Evolutionary conservation across 768 basidiomycete species (phyloP), one percentile per base, ranked within the genome.

Genomic region (Exidia glandulosa): DNA sequence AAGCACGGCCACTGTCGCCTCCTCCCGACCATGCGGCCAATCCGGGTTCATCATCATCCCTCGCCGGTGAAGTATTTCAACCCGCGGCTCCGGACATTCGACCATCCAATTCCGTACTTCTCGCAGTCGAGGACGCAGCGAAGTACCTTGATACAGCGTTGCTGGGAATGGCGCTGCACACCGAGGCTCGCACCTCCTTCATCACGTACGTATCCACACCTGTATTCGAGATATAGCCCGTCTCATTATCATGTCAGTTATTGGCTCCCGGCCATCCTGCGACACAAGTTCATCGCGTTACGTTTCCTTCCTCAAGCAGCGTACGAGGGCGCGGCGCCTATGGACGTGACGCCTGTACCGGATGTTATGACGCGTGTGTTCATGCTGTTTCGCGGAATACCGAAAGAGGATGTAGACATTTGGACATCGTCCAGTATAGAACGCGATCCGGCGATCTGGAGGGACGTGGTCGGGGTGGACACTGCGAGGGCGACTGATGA

Each of bases 351-450:
- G 2, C 80, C 80, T 2, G 34, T 60, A 32, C 78, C 80, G 13
- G 77, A 78, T 59, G 68, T 76, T 47, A 68, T 78, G 9, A 75
- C 71, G 0, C 75, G 77, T 3, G 67, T 80, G 10, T 79, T 80
- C 63, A 78, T 80, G 77, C 64, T 80, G 2, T 81, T 79, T 65
- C 66, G 70, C 23, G 76, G 76, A 1, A 64, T 80, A 1, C 30
- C 50, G 6, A 62, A 64, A 3, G 64, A 61, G 0, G 66, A 72
- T 0, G 23, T 66, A 3, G 56, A 32, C 2, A 45, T 36, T 2
- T 16, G 7, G 7, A 16, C 34, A 36, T 7, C 34, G n/a, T 36
- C 34, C 7, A 36, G 34, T 36, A 16, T 7, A 7, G 7, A 7
- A 36, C 34, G 34, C 34, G 14, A 66, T 29, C 70, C 68, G 2